Percentiles rank a stretch among this genome's conserved stretches.
These are phyloP conservation scores for Lentinula sp. DNA, from an alignment of 768 basidiomycete species.

Conservation along the genomic window DNA sequence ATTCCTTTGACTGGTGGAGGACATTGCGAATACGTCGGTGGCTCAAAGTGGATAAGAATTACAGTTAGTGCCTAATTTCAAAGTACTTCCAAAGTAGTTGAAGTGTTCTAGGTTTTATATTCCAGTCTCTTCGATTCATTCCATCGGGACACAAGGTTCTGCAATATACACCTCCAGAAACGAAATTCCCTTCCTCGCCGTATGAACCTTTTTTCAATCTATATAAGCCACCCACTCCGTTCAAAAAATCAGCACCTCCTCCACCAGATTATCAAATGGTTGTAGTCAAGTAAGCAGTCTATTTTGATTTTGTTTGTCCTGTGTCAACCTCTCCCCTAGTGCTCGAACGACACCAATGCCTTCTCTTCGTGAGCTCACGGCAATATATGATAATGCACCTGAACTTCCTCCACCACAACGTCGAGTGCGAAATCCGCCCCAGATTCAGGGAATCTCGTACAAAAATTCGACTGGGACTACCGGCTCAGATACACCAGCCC, in stretches of 20 bases:
- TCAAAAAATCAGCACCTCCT: slow-evolving; percentile 70
- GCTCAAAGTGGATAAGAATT: slow-evolving; percentile 44
- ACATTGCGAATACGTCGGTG: slow-evolving; percentile 46
- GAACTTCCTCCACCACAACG: slow-evolving; percentile 60
- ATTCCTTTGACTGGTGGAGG: slow-evolving; percentile 59
- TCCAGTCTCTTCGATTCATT: slow-evolving; percentile 65
- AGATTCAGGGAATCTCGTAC: slow-evolving; percentile 9
- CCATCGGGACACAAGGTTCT: slow-evolving; percentile 56
- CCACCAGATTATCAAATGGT: slow-evolving; percentile 84
- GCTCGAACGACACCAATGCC: slow-evolving; percentile 82
- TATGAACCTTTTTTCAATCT: slow-evolving; percentile 86
- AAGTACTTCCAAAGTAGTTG: slow-evolving; percentile 3
- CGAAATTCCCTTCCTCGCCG: slow-evolving; percentile 33
- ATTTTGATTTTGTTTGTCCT: neutral
- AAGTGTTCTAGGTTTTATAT: slow-evolving; percentile 50
- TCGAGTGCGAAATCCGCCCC: slow-evolving; percentile 26
- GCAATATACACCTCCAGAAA: slow-evolving; percentile 26
- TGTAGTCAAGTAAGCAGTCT: slow-evolving; percentile 68
- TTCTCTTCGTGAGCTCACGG: slow-evolving; percentile 67
- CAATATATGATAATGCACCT: slow-evolving; percentile 67
- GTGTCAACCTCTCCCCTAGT: slow-evolving; percentile 31
- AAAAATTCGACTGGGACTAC: slow-evolving; percentile 5
- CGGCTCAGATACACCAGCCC: neutral
- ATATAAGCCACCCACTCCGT: slow-evolving; percentile 87
- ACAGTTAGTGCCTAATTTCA: slow-evolving; percentile 31